Evolutionary conservation across 2,329 filamentous ascomycete species (phyloP), one percentile per base, ranked within the genome.

Genomic region (Hypoxylon sp.): DNA sequence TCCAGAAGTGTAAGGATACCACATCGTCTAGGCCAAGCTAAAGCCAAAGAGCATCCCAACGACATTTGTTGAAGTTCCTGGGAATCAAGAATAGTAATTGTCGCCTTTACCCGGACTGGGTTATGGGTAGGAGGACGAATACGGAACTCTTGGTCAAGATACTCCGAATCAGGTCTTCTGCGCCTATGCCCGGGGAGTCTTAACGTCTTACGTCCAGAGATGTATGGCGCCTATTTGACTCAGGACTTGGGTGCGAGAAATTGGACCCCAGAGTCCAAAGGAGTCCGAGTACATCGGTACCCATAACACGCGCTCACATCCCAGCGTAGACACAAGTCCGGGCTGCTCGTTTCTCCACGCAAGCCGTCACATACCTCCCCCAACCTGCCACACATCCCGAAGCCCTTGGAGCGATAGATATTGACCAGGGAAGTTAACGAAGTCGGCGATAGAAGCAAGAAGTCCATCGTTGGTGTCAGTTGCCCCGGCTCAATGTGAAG

Each of bases 381-480:
- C 30, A 41, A 30, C 11, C 20, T 34, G 15, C 5, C 13, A 50
- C 24, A 17, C 37, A 20, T 5, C 28, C 32, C 50, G 52, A 44
- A 10, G 13, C 32, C 26, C 39, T 20, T 52, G 52, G 34, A 37
- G 48, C 6, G 37, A 43, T 32, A 20, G 47, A 46, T 59, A 49
- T 48, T 46, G 30, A 34, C 34, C 15, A 28, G n/a, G n/a, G 17
- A 19, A 50, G 28, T 47, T 19, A 49, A 20, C 7, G 13, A 34
- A 15, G 54, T 28, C 15, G 11, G 34, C 49, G 47, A 26, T 10
- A 26, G 32, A 48, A 55, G 52, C 10, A 57, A 24, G 53, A 37
- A 17, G 48, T 54, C 30, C 62, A 60, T 55, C 54, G 39, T 48
- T 53, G 30, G 43, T 56, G 53, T 54, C 44, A 51, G 56, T 13